These are phyloP conservation scores for Fusarium fujikuroi DNA, from an alignment of 2,329 filamentous ascomycete genomes.

Conservation along the genomic window DNA sequence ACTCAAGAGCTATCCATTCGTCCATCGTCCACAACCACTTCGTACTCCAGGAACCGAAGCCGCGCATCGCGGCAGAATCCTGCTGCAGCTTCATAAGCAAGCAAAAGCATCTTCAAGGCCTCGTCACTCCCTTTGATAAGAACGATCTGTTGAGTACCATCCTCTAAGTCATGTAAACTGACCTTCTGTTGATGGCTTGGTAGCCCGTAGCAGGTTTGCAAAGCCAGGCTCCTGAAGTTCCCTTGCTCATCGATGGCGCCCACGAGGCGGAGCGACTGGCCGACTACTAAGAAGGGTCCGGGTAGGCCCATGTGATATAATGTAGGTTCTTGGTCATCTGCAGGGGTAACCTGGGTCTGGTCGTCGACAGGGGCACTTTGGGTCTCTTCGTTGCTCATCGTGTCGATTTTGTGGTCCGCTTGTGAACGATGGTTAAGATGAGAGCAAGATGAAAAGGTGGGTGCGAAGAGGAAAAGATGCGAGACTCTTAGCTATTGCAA, in stretches of 20 bases:
- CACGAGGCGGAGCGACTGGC: background rate
- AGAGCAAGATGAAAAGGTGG: background rate
- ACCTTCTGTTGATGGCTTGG: background rate
- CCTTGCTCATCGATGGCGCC: background rate
- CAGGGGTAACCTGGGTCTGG: accelerated
- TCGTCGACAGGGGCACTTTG: accelerated
- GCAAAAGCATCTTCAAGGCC: background rate
- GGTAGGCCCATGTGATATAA: background rate
- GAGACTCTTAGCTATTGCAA: accelerated
- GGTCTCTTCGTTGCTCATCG: background rate
- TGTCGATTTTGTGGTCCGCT: accelerated
- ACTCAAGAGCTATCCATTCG: accelerated
- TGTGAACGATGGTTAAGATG: background rate
- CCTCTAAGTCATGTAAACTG: background rate
- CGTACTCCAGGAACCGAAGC: background rate
- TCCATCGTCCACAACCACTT: background rate
- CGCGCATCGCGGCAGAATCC: background rate
- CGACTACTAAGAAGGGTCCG: background rate
- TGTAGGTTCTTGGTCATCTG: background rate
- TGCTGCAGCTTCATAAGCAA: background rate
- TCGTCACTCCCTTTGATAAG: background rate
- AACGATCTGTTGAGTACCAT: background rate
- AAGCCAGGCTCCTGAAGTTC: background rate
- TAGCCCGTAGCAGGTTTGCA: background rate
- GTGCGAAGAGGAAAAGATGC: background rate